Base-by-base conservation (phyloP, 1,284 basidiomycete genomes). In the Phellinidium pouzarii region DNA sequence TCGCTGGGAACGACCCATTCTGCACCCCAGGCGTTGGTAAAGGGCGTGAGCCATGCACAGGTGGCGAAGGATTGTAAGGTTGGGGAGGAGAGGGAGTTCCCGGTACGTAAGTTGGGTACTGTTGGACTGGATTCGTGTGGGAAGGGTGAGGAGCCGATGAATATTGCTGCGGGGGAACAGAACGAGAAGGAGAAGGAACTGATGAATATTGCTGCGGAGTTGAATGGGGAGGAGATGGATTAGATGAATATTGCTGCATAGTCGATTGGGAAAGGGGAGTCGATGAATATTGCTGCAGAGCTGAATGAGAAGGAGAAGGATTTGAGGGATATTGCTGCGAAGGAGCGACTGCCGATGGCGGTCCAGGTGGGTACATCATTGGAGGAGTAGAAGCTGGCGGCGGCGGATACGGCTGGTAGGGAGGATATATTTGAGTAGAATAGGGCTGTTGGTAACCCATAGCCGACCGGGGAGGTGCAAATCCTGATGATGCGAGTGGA, bases 161-260 rank as follows among this genome's bases (percentile, higher is more conserved):
- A 43, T 42, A n/a, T 36, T 42, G 17, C 8, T 31, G 44, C 12
- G 31, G 44, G 36, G 14, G 23, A 31, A 49, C 50, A 25, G 22
- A 19, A 34, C 37, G 29, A 14, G 19, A 41, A n/a, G n/a, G n/a
- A n/a, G n/a, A n/a, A n/a, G n/a, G n/a, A n/a, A n/a, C n/a, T n/a
- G n/a, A n/a, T n/a, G n/a, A n/a, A n/a, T n/a, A 31, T 29, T 54
- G 58, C 19, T 58, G 49, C 25, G 52, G 52, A 29, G 44, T 51
- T 25, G 45, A 45, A 37, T 59, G 57, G 23, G 59, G 62, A 50
- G 61, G 58, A n/a, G 61, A 59, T 1, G 63, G 60, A 0, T 50
- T 55, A 8, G 71, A 67, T 11, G 69, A 64, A 59, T 75, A 72
- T 37, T 69, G 68, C 49, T 66, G 63, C 9, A 69, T 63, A 37